Evolutionary conservation across 1,284 basidiomycete genomes (phyloP), one percentile per base, ranked within the genome.

Genomic region (Pulveroboletus sp.): DNA sequence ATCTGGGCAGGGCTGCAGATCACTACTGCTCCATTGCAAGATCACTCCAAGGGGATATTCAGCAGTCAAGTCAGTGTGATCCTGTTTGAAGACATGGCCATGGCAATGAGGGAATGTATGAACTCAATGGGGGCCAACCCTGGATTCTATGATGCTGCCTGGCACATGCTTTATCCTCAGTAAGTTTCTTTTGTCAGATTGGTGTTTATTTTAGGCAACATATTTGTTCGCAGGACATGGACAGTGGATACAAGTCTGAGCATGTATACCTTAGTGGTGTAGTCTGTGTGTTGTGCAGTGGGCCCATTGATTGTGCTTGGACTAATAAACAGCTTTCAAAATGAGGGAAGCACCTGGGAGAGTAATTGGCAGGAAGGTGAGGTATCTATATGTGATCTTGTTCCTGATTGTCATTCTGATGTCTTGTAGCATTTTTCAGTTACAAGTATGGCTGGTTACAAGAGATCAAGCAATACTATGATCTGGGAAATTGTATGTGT

Each of bases 1-100:
- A 46, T 45, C n/a, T 56, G 49, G 50, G 43, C 24, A 56, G 43
- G 44, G 24, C 20, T 50, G 18, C 43, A 46, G 36, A 51, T 57
- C 18, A 24, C 8, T 6, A 43, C 20, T 22, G 38, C 31, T 1
- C 33, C 44, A 8, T 25, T 47, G 6, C 25, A 52, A 12, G 17
- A 29, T n/a, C 8, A 11, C 6, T 46, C 54, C 4, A 17, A 38
- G 2, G 38, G 49, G 28, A 20, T 18, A 2, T 33, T 43, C 40
- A 10, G 20, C 5, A 20, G 35, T 33, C 22, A 29, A 8, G 14
- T n/a, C 24, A 20, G 17, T 5, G n/a, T 36, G 11, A 1, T 25
- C 18, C 3, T 58, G n/a, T 50, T 57, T 29, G 43, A 25, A 2
- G 28, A 26, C 4, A 43, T 47, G 54, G 43, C 56, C 2, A 43